These are phyloP conservation scores for Blastobotrys muscicola DNA, from an alignment of 805 yeast species.

Conservation along the genomic window DNA sequence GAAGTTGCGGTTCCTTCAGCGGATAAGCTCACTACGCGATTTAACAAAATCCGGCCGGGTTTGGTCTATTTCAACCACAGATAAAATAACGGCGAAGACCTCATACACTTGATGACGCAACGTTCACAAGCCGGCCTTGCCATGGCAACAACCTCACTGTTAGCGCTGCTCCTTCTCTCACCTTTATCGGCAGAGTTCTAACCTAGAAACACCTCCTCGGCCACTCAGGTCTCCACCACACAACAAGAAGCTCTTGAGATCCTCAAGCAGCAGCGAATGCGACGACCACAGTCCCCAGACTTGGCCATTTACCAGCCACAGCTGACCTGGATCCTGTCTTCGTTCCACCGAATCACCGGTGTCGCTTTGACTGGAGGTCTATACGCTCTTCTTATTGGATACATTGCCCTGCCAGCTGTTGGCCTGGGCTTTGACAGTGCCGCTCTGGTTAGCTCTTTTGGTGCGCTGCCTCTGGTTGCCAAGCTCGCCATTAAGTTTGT, in stretches of 20 bases:
- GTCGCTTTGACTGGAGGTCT: constrained; percentile 73
- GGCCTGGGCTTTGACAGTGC: constrained; percentile 49
- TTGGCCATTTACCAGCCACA: constrained; percentile 86
- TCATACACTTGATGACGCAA: too few species aligned
- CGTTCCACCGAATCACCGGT: constrained; percentile 82
- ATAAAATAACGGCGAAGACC: too few species aligned
- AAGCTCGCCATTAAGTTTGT: constrained; percentile 59
- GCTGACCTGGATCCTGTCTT: constrained; percentile 71
- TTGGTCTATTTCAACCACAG: too few species aligned
- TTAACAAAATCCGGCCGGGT: too few species aligned
- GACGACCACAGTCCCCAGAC: constrained; percentile 89
- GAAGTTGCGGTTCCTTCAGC: too few species aligned
- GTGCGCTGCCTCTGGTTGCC: constrained; percentile 52
- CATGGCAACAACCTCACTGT: too few species aligned
- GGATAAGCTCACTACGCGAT: too few species aligned
- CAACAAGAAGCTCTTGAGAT: constrained; percentile 57
- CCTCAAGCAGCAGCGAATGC: constrained; percentile 69
- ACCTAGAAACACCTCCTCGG: too few species aligned
- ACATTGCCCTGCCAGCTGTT: constrained; percentile 57
- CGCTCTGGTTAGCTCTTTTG: constrained; percentile 43
- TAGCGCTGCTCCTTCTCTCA: too few species aligned
- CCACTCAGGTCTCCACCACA: constrained; percentile 41
- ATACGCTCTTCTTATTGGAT: constrained; percentile 67
- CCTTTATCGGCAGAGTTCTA: too few species aligned
- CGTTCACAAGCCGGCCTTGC: too few species aligned